A percentile compares a stretch with the other conserved stretches of the same genome.
Evolutionary conservation across 2,329 filamentous ascomycete species (phyloP).

Genomic region (Talaromyces sp.): DNA sequence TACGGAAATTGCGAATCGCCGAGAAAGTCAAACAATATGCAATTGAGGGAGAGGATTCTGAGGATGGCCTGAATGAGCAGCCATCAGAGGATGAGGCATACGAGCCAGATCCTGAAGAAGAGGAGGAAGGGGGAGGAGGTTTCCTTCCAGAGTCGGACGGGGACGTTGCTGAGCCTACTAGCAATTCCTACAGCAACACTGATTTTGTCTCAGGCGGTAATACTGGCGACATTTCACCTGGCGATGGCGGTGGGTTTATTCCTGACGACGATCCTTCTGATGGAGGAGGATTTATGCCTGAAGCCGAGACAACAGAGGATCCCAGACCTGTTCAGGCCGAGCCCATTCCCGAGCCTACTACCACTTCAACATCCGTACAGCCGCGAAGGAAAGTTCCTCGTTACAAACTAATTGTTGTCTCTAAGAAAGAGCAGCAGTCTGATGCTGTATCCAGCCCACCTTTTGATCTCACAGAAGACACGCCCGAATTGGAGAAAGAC

Average conservation of each 20-base stretch:
- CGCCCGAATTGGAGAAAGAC: background rate
- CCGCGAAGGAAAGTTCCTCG: conserved; percentile 1
- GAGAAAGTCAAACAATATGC: conserved; percentile 63
- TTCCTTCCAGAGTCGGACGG: conserved; percentile 22
- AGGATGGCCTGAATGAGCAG: conserved; percentile 33
- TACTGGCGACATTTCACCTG: conserved; percentile 4
- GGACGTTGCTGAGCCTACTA: background rate
- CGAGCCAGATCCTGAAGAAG: conserved; percentile 1
- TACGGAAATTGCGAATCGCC: conserved; percentile 62
- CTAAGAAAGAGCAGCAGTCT: background rate
- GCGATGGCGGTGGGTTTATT: background rate
- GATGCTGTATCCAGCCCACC: background rate
- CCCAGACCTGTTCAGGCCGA: background rate
- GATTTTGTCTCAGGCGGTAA: background rate
- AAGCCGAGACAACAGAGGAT: background rate
- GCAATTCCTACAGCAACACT: background rate
- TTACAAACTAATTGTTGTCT: conserved; percentile 8
- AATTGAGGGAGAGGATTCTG: conserved; percentile 29
- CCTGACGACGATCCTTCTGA: background rate
- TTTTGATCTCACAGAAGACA: background rate
- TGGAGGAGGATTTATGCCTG: background rate
- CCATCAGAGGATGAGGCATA: conserved; percentile 22
- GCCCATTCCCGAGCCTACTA: background rate
- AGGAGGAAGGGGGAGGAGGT: conserved; percentile 17
- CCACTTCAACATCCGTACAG: background rate